These are phyloP conservation scores for Buxus sempervirens DNA, from an alignment of 164 flowering plant species.

Conservation along the genomic window DNA sequence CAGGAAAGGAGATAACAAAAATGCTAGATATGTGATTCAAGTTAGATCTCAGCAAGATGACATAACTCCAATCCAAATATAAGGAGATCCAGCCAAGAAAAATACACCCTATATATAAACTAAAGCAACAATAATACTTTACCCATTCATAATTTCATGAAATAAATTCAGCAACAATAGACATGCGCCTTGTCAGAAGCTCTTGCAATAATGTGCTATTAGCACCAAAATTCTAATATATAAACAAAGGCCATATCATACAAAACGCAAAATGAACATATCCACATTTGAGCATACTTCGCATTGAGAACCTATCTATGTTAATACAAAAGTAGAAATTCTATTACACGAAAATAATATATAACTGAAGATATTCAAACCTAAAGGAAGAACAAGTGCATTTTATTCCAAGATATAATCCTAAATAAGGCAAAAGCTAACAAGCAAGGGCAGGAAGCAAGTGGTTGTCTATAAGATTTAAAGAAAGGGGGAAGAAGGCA, in stretches of 20 bases:
- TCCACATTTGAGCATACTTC: too few relatives aligned
- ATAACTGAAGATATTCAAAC: too few relatives aligned
- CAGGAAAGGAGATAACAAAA: background rate
- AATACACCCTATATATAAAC: background rate
- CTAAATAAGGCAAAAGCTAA: background rate
- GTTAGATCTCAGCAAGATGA: background rate
- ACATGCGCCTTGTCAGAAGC: slow-evolving; percentile 89
- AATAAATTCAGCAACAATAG: slow-evolving; percentile 96
- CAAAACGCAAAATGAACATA: too few relatives aligned
- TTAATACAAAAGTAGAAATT: too few relatives aligned
- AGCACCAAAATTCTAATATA: slow-evolving; percentile 1
- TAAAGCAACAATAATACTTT: slow-evolving; percentile 11
- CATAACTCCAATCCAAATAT: background rate
- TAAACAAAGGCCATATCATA: background rate
- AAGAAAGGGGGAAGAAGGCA: background rate
- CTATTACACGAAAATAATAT: too few relatives aligned
- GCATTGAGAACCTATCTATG: too few relatives aligned
- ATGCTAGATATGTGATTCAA: background rate
- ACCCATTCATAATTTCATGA: slow-evolving; percentile 95
- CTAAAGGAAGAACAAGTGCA: background rate
- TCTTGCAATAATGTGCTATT: slow-evolving; percentile 50
- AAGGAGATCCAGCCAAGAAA: background rate
- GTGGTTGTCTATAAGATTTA: background rate
- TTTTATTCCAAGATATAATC: background rate
- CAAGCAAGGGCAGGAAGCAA: background rate